Evolutionary conservation across 2,329 filamentous ascomycete genomes (phyloP), one percentile per base, ranked within the genome.

Genomic region (Chrysoporthe cubensis): DNA sequence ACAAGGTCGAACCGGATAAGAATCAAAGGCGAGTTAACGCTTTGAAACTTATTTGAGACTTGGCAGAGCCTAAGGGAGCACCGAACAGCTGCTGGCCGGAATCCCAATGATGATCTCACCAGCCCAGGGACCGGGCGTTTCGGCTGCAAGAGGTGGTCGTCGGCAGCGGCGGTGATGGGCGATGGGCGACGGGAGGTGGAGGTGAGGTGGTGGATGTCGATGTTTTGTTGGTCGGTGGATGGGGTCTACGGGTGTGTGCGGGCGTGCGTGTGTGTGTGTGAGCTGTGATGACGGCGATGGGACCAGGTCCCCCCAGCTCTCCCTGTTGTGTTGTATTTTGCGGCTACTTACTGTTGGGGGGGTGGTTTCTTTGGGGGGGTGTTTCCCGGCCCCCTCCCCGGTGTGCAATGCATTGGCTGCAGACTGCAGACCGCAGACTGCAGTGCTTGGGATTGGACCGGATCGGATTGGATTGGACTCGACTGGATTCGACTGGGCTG

Each of bases 11-110:
- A 34, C 42, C 44, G 62, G 42, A 66, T 42, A 37, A 65, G 68
- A 61, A 42, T 68, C 66, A 68, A 70, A 70, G 68, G 56, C 68
- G 68, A 68, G 64, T 64, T 48, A 66, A 68, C 68, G 68, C 66
- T 68, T 68, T 63, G 65, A 69, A 65, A 58, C 62, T 59, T 62
- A 26, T 50, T 46, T 54, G 59, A 66, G 65, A 61, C 68, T 57
- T 57, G 62, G 65, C 65, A 52, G 62, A 57, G 63, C 43, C 57
- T 57, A 54, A 37, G 66, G 66, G 60, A 52, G 48, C 42, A 46
- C 60, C 56, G 18, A 46, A 37, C 21, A 62, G 60, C 56, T 70
- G 63, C 66, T 64, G 44, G 44, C 66, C 66, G 64, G 52, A 54
- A 50, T 63, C 68, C 64, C 54, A 59, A 50, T 50, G 52, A 52